Evolutionary conservation across 192 early-diverging fungal species (phyloP).

Genomic region (Mortierella antarctica): DNA sequence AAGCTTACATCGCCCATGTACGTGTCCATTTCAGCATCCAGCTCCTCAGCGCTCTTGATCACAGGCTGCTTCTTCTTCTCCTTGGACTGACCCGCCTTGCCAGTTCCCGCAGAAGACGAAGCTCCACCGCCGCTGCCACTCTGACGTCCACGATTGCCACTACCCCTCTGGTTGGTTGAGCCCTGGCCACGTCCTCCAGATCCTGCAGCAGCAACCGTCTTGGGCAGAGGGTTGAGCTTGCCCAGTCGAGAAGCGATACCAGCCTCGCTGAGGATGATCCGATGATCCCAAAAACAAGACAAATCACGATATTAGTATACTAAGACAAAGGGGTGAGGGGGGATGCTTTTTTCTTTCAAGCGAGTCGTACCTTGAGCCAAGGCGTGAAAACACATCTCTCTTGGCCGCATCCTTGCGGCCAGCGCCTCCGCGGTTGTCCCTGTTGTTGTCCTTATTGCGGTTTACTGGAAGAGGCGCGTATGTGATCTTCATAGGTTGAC

Average conservation of each 20-base stretch:
- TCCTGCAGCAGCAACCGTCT: neutral
- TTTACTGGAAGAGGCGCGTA: constrained; percentile 27
- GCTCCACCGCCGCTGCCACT: neutral
- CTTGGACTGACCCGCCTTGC: constrained; percentile 18
- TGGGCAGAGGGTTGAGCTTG: constrained; percentile 37
- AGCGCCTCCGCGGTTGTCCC: too few species aligned
- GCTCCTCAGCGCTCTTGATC: constrained; percentile 52
- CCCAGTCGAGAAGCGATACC: constrained; percentile 45
- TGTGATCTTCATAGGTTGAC: constrained; percentile 47
- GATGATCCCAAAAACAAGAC: neutral
- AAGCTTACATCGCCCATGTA: constrained; percentile 60
- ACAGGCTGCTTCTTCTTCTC: constrained; percentile 25
- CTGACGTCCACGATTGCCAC: neutral
- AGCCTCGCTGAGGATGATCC: constrained; percentile 21
- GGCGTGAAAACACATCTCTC: constrained; percentile 50
- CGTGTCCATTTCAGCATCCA: constrained; percentile 68
- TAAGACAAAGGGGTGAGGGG: too few species aligned
- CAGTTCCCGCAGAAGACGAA: constrained; percentile 8
- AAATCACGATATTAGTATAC: neutral
- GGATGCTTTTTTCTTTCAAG: neutral
- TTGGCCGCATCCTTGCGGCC: constrained; percentile 5
- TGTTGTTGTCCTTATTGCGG: constrained; percentile 19
- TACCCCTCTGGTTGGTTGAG: neutral
- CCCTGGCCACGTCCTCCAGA: neutral
- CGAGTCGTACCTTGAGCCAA: constrained; percentile 35